Percentiles rank a stretch among this genome's conserved stretches.
phyloP scores from a whole-genome alignment of 2,329 filamentous ascomycete genomes.

The Lachnellula arida region DNA sequence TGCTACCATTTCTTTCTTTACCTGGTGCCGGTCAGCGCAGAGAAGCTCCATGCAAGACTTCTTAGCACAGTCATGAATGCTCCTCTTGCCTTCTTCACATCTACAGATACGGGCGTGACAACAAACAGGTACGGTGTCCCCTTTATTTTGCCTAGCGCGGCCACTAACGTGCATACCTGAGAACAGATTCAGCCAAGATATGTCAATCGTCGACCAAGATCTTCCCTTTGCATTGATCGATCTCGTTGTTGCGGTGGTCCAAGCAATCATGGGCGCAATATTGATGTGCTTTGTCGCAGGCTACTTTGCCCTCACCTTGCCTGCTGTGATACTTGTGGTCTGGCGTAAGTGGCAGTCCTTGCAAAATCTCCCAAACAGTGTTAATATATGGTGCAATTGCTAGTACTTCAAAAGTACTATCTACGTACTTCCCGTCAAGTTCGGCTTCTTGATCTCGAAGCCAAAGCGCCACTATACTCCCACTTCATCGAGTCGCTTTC shows the following conservation, averaged over 20 bases:
- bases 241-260: conserved; percentile 28
- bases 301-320: conserved; percentile 1
- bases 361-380: conserved; percentile 12
- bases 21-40: conserved; percentile 50
- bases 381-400: conserved; percentile 36
- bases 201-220: conserved; percentile 26
- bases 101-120: conserved; percentile 37
- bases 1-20: conserved; percentile 41
- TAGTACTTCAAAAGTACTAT: conserved; percentile 49
- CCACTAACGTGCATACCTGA: conserved; percentile 25
- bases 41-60: conserved; percentile 43
- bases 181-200: conserved; percentile 44
- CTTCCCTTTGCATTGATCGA: conserved; percentile 20
- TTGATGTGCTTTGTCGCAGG: conserved; percentile 30
- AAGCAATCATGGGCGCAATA: conserved; percentile 30
- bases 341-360: conserved; percentile 42
- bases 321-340: conserved; percentile 31
- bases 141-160: background rate
- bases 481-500: conserved; percentile 53
- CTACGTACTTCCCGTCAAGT: conserved; percentile 56
- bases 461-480: conserved; percentile 55
- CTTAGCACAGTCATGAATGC: conserved; percentile 41
- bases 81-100: conserved; percentile 39
- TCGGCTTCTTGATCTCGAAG: conserved; percentile 55
- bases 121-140: background rate